Evolutionary conservation across 768 basidiomycete species (phyloP).

Genomic region (Solioccasus polychromus): DNA sequence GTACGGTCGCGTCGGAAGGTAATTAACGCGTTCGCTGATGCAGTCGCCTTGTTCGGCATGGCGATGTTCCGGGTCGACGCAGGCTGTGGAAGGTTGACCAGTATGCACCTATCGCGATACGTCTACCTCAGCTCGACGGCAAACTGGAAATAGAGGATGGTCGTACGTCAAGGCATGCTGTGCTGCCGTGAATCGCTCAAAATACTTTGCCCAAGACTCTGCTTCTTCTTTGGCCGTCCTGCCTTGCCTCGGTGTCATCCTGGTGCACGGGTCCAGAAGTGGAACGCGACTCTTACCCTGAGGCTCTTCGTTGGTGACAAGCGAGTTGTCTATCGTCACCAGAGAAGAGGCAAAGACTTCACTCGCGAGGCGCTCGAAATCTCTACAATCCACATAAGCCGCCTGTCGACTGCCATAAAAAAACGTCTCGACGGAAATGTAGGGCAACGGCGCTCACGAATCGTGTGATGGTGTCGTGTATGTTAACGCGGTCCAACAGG

Average conservation of each 20-base stretch:
- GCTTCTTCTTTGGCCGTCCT: slow-evolving; percentile 16
- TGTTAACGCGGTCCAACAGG: slow-evolving; percentile 25
- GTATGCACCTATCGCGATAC: slow-evolving; percentile 12
- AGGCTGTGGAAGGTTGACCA: slow-evolving; percentile 28
- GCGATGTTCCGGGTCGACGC: slow-evolving; percentile 18
- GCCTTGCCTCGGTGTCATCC: slow-evolving; percentile 11
- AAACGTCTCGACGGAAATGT: neutral
- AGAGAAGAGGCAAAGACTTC: slow-evolving; percentile 26
- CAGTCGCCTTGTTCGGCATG: slow-evolving; percentile 17
- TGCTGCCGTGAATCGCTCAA: slow-evolving; percentile 20
- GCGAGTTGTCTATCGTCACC: slow-evolving; percentile 22
- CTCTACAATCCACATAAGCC: slow-evolving; percentile 24
- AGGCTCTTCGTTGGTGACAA: slow-evolving; percentile 20
- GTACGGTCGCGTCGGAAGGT: slow-evolving; percentile 24
- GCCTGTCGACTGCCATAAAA: slow-evolving; percentile 8
- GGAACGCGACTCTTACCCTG: slow-evolving; percentile 4
- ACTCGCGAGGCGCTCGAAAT: slow-evolving; percentile 25
- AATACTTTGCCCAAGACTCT: slow-evolving; percentile 20
- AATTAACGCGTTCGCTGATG: slow-evolving; percentile 23
- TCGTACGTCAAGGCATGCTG: slow-evolving; percentile 26
- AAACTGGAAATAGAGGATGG: neutral
- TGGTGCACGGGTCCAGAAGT: neutral
- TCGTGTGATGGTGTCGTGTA: slow-evolving; percentile 27
- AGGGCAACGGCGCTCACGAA: slow-evolving; percentile 16
- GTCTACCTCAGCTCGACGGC: neutral